A percentile compares a stretch with the other conserved stretches of the same genome.
Conservation (phyloP, 2,329 filamentous ascomycete genomes). For the Lecanoromycetidae sp. region DNA sequence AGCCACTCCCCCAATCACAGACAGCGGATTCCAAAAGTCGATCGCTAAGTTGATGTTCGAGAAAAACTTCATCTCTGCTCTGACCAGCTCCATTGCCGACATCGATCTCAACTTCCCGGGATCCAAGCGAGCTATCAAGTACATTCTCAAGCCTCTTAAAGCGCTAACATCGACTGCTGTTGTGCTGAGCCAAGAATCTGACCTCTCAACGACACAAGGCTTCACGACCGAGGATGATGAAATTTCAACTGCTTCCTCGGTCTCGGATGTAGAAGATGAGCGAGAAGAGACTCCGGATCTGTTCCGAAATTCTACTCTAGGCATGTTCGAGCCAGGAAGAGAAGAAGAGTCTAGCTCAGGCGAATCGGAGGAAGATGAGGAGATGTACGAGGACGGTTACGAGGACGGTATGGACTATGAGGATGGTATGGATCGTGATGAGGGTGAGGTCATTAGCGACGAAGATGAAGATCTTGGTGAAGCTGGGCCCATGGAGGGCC, state of each 20-base stretch:
- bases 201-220: conserved; percentile 54
- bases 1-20: conserved; percentile 27
- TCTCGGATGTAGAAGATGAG: conserved; percentile 76
- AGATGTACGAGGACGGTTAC: conserved; percentile 87
- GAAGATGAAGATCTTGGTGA: conserved; percentile 72
- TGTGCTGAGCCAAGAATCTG: conserved; percentile 67
- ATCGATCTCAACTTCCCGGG: conserved; percentile 90
- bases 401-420: conserved; percentile 89
- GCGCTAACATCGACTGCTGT: conserved; percentile 79
- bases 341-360: conserved; percentile 68
- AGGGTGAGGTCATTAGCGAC: conserved; percentile 79
- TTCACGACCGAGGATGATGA: conserved; percentile 77
- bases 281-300: conserved; percentile 93
- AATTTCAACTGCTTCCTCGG: conserved; percentile 72
- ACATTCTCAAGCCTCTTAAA: conserved; percentile 81
- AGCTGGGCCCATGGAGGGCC: conserved; percentile 60
- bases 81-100: conserved; percentile 87
- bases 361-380: conserved; percentile 62
- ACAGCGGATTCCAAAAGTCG: conserved; percentile 16
- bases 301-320: conserved; percentile 89
- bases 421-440: conserved; percentile 65
- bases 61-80: conserved; percentile 80
- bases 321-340: conserved; percentile 78
- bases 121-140: conserved; percentile 89
- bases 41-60: conserved; percentile 95